Evolutionary conservation across 305 asterid genomes (phyloP).

Genomic region (Solanum aculeatissimum): DNA sequence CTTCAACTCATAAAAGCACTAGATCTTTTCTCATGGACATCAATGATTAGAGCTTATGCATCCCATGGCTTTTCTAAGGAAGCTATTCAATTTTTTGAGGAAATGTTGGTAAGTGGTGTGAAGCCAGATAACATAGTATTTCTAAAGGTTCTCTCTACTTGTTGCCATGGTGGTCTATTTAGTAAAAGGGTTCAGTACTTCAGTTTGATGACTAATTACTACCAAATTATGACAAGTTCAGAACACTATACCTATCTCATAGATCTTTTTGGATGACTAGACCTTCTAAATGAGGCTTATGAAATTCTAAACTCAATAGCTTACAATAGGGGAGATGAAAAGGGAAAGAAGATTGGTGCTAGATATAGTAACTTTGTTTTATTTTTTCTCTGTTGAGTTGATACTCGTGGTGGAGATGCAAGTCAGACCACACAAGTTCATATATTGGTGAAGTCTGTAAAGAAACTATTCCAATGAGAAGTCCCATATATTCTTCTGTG

Average conservation of each 20-base stretch:
- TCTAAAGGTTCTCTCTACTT: slow-evolving; percentile 29
- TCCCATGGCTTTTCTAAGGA: slow-evolving; percentile 21
- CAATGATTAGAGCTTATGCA: slow-evolving; percentile 24
- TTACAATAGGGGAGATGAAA: neutral
- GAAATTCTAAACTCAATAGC: slow-evolving; percentile 7
- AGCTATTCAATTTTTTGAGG: slow-evolving; percentile 15
- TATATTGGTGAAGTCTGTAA: neutral
- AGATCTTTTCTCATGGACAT: slow-evolving; percentile 24
- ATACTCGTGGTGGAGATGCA: neutral
- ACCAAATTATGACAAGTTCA: slow-evolving; percentile 11
- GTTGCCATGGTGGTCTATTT: slow-evolving; percentile 24
- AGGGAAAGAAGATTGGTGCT: neutral
- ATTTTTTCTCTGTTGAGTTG: neutral
- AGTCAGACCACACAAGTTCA: neutral
- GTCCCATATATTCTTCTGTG: neutral
- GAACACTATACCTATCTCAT: slow-evolving; percentile 21
- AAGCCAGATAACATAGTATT: slow-evolving; percentile 22
- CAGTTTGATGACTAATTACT: slow-evolving; percentile 11
- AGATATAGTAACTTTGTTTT: neutral
- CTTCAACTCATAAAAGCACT: slow-evolving; percentile 15
- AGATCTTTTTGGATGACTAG: slow-evolving; percentile 25
- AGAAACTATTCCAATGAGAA: neutral
- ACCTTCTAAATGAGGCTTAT: slow-evolving; percentile 20
- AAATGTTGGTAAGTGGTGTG: slow-evolving; percentile 15
- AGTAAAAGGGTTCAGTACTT: slow-evolving; percentile 20